Base-by-base conservation (phyloP, 352 stramenopile genomes). In the Globisporangium canariense region DNA sequence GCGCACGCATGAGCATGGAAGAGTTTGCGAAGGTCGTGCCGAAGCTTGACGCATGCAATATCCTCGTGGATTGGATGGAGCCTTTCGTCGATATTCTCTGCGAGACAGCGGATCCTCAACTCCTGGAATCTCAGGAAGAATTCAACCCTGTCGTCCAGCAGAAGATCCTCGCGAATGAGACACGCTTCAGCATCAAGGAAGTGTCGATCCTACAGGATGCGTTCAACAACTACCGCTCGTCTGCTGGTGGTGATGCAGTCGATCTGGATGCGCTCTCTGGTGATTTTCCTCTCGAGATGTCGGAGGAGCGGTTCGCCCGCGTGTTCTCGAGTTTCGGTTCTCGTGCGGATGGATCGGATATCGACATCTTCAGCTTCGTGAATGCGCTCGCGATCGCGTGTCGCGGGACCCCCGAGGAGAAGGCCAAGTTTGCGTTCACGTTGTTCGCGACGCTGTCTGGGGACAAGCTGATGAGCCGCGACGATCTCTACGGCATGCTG, bases 311-410 rank as follows among this genome's bases (percentile, higher is more conserved):
- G 3, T 91, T 96, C 43, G 67, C 69, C 28, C 83, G 79, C 3
- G 82, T 94, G 18, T 96, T 96, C 64, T 70, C 79, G 3, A 91
- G 74, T 62, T 94, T 94, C 74, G 88, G 88, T 0, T 79, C 79
- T 25, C 83, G 88, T 7, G 88, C 88, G 1, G 93, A 91, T 58
- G 86, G 86, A 13, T 65, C 71, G 10, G 86, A 94, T 54, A 92
- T 96, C 56, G 88, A 94, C 34, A 76, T 96, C 36, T 96, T 96
- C 61, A 91, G 80, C 62, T 96, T 96, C 67, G 86, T 96, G 13
- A 87, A 90, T 60, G 81, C 83, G 9, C 71, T 96, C 25, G 83
- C 81, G 41, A 87, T 91, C 55, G 81, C 88, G 1, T 94, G 88
- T 49, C 81, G 88, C 43, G 86, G 88, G 9, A 89, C 74, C 1